A percentile compares a stretch with the other conserved stretches of the same genome.
These are phyloP conservation scores for Lepidopterella palustris DNA, from an alignment of 495 filamentous ascomycete species.

Conservation along the genomic window DNA sequence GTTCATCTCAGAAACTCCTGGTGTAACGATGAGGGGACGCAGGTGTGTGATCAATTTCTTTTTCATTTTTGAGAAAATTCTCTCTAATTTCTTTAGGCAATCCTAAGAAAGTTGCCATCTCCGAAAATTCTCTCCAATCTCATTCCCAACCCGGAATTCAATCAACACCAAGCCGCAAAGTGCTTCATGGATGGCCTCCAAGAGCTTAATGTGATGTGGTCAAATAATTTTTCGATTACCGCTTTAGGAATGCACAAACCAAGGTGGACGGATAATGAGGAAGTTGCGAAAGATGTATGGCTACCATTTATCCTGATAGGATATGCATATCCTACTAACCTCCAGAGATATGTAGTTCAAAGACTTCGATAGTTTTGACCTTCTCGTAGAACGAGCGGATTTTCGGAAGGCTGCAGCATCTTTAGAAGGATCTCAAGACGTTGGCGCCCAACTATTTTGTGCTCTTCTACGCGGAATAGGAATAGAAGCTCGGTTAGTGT, in stretches of 20 bases:
- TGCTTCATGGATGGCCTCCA: conserved; percentile 73
- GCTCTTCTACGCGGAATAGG: conserved; percentile 70
- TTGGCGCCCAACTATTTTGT: conserved; percentile 87
- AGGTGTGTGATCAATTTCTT: conserved; percentile 45
- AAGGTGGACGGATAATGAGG: conserved; percentile 62
- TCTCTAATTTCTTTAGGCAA: conserved; percentile 9
- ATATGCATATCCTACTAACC: conserved; percentile 11
- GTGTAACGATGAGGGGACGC: conserved; percentile 72
- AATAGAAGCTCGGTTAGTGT: conserved; percentile 81
- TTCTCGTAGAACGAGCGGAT: conserved; percentile 54
- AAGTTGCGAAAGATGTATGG: conserved; percentile 51
- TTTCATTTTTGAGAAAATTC: conserved; percentile 2
- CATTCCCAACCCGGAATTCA: conserved; percentile 53
- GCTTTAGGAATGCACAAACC: conserved; percentile 62
- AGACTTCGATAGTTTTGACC: conserved; percentile 47
- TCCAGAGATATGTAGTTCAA: conserved; percentile 37
- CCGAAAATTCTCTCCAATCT: conserved; percentile 37
- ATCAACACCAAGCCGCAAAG: conserved; percentile 63
- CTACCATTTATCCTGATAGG: conserved; percentile 20
- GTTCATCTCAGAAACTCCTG: conserved; percentile 70
- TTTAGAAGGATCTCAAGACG: conserved; percentile 73
- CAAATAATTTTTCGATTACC: conserved; percentile 58
- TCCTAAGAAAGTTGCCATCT: conserved; percentile 13
- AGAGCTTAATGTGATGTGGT: conserved; percentile 61
- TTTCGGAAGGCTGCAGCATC: conserved; percentile 61